Percentiles rank a stretch among this genome's conserved stretches.
phyloP scores from a whole-genome alignment of 1,284 basidiomycete species.

The Stygiomarasmius scandens region DNA sequence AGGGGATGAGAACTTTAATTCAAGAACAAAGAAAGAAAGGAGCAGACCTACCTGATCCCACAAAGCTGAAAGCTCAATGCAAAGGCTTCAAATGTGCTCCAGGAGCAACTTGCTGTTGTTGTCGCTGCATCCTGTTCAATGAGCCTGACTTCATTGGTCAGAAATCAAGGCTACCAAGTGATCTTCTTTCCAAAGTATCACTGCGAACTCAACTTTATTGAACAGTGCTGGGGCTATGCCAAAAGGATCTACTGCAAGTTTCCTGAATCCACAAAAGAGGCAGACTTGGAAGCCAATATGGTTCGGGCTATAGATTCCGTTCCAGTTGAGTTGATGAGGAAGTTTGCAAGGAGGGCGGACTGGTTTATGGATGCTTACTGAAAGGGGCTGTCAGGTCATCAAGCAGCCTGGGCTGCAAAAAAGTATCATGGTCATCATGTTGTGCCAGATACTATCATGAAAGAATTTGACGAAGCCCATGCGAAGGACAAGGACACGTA shows the following conservation, averaged over 20 bases:
- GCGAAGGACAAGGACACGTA: no score
- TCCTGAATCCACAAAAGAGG: constrained; percentile 18
- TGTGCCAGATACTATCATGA: constrained; percentile 19
- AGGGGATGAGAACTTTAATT: not conserved
- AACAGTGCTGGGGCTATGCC: constrained; percentile 28
- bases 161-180: not conserved
- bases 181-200: constrained; percentile 25
- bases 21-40: not conserved
- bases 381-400: constrained; percentile 19
- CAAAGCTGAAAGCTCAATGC: constrained; percentile 14
- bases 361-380: constrained; percentile 23
- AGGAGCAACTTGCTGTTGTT: constrained; percentile 8
- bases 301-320: constrained; percentile 18
- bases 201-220: constrained; percentile 23
- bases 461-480: constrained; percentile 2
- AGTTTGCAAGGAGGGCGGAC: constrained; percentile 13
- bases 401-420: constrained; percentile 26
- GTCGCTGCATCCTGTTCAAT: constrained; percentile 4
- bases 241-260: constrained; percentile 18
- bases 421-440: constrained; percentile 22
- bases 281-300: constrained; percentile 23
- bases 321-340: constrained; percentile 20
- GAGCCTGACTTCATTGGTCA: constrained; percentile 13
- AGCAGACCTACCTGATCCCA: not conserved
- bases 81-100: constrained; percentile 11